Base-by-base conservation (phyloP, 2,329 filamentous ascomycete species). In the Colletotrichum ledebouriae region DNA sequence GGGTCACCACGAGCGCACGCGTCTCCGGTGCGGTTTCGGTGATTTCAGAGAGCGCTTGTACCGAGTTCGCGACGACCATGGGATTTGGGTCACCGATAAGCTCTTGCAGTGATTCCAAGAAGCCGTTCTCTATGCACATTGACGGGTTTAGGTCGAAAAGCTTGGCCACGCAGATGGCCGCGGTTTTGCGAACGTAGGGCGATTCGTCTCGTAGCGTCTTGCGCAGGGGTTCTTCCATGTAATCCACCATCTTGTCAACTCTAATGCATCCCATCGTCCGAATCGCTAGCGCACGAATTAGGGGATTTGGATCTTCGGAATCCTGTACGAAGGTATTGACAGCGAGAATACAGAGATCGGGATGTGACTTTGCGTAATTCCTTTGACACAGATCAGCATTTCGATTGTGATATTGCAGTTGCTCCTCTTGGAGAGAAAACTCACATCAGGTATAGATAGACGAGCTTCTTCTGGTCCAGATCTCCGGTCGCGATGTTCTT, bases 281-380 rank as follows among this genome's bases (percentile, higher is more conserved):
- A 79, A 99, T 97, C 63, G 96, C 96, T 59, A 99, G 87, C 58
- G 96, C 96, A 85, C 96, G 87, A 76, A 99, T 94, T 25, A 99
- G 87, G 13, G 96, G 96, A 77, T 99, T 99, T 49, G 96, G 96
- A 76, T 99, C 96, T 87, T 99, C 96, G 15, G 96, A 96, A 79
- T 99, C 96, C 86, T 99, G 96, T 6, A 98, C 96, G 76, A 99
- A 99, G 13, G 96, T 99, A 79, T 99, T 99, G 77, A 99, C 96
- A 73, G 96, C 96, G 74, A 99, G 90, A 82, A 99, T 99, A 80
- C 96, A 99, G 41, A 99, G 90, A 78, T 99, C 96, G 37, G 96
- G 96, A 81, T 99, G 96, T 73, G 95, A 97, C 85, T 99, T 99
- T 75, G 96, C 96, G 81, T 99, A 99, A 82, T 99, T 99, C 94